Conservation (phyloP, 306 rosid genomes). For the Hippophae tibetana region DNA sequence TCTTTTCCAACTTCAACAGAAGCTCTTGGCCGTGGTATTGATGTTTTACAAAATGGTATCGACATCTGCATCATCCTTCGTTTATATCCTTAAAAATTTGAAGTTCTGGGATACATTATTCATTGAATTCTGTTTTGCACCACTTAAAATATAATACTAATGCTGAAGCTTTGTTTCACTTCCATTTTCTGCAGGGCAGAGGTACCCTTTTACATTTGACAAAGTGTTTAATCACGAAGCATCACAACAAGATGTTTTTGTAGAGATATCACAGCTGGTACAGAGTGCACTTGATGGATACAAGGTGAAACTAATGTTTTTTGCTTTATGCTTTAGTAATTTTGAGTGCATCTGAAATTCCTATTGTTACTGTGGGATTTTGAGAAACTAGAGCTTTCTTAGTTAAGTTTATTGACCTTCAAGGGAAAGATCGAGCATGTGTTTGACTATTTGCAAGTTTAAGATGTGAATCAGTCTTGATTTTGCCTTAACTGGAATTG, state of each 20-base stretch:
- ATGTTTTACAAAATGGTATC: constrained; percentile 69
- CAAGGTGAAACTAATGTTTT: constrained; percentile 41
- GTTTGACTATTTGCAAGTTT: too few relatives aligned
- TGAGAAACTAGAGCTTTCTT: too few relatives aligned
- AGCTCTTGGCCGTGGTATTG: constrained; percentile 73
- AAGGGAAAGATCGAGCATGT: too few relatives aligned
- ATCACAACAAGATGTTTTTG: constrained; percentile 76
- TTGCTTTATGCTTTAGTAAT: not conserved
- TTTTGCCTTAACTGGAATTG: too few relatives aligned
- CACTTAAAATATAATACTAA: not conserved
- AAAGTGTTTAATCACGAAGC: constrained; percentile 78
- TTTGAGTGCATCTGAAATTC: too few relatives aligned
- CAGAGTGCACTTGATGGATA: constrained; percentile 99
- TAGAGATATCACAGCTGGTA: constrained; percentile 83
- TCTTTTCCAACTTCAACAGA: constrained; percentile 79
- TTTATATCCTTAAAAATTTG: not conserved
- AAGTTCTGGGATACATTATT: not conserved
- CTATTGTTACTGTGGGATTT: too few relatives aligned
- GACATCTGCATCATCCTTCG: not conserved
- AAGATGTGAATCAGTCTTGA: too few relatives aligned
- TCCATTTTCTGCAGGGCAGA: constrained; percentile 53
- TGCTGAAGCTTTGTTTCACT: not conserved
- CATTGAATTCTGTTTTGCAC: not conserved
- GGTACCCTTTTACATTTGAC: constrained; percentile 77
- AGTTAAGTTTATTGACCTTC: too few relatives aligned